These are phyloP conservation scores for Vitis hybrid DNA, from an alignment of 177 flowering plant species.

Conservation along the genomic window DNA sequence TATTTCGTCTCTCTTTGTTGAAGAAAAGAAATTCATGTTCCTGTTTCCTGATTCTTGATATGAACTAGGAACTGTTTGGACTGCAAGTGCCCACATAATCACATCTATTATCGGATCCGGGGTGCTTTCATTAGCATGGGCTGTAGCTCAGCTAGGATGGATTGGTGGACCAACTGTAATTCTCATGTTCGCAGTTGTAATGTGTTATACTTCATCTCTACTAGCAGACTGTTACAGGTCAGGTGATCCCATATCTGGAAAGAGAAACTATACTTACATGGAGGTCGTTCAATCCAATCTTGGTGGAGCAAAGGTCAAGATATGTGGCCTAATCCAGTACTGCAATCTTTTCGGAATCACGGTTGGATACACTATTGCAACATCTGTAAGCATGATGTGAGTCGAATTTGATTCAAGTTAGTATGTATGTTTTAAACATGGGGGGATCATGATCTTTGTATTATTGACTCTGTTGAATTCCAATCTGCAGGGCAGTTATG, in stretches of 20 bases:
- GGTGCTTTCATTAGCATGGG: background rate
- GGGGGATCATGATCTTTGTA: too few relatives aligned
- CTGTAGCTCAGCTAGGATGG: constrained; percentile 8
- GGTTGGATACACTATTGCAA: too few relatives aligned
- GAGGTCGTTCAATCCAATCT: constrained; percentile 10
- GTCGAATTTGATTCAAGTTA: too few relatives aligned
- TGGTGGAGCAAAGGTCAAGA: background rate
- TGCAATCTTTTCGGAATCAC: too few relatives aligned
- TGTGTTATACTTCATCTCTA: constrained; percentile 5
- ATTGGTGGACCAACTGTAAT: constrained; percentile 12
- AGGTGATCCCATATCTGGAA: constrained; percentile 9
- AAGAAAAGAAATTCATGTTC: too few relatives aligned
- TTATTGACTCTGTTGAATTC: too few relatives aligned
- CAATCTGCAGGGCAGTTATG: too few relatives aligned
- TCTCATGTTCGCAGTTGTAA: constrained; percentile 9
- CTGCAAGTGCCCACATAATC: constrained; percentile 2
- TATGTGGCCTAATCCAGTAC: too few relatives aligned
- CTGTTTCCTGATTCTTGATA: too few relatives aligned
- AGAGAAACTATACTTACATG: constrained; percentile 15
- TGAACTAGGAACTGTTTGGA: constrained; percentile 12
- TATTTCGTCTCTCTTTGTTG: too few relatives aligned
- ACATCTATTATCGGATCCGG: constrained; percentile 4
- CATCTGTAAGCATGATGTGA: too few relatives aligned
- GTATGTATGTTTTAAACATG: too few relatives aligned
- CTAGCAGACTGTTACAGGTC: constrained; percentile 7